Base-by-base conservation (phyloP, 495 filamentous ascomycete genomes). In the Podospora pseudoanserina region DNA sequence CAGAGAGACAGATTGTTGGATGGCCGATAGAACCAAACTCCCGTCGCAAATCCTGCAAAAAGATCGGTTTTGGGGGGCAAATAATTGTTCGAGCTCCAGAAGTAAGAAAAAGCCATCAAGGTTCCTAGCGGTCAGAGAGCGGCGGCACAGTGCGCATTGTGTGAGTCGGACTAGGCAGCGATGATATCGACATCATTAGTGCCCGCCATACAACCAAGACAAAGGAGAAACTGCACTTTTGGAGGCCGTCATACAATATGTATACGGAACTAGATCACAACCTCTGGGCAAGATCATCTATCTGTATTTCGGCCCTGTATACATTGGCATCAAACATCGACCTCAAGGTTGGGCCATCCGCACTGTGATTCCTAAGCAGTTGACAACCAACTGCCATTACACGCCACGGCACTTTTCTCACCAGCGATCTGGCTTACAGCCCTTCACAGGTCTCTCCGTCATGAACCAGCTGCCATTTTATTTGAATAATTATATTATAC, bases 131-230 rank as follows among this genome's bases (percentile, higher is more conserved):
- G 39, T 49, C 7, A 49, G 39, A 11, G 7, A 49, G 39, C 39
- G 9, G 39, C 39, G 16, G 18, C 7, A 65, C 68, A 69, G 65
- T 66, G 44, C 61, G 57, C 39, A 49, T 49, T 49, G 39, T 49
- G 30, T 32, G 30, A 7, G 30, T 4, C 7, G 30, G 1, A 32
- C 4, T 7, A 49, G 15, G 39, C 39, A 49, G 39, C 13, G 5
- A 49, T 11, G 39, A 49, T 49, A 16, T 49, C 39, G 39, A 49
- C 13, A 49, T 32, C 30, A 32, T 32, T 4, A 32, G 7, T 7
- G 30, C 30, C 30, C 7, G 7, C 39, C 15, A 11, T 11, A 13
- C 39, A 13, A 23, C 23, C 23, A 23, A 23, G 23, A 23, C 23
- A 23, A 23, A 23, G 23, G 23, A 23, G 23, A 23, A 23, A 23